A percentile compares a stretch with the other conserved stretches of the same genome.
Conservation (phyloP, 495 filamentous ascomycete species). For the Aspergillus asperescens region DNA sequence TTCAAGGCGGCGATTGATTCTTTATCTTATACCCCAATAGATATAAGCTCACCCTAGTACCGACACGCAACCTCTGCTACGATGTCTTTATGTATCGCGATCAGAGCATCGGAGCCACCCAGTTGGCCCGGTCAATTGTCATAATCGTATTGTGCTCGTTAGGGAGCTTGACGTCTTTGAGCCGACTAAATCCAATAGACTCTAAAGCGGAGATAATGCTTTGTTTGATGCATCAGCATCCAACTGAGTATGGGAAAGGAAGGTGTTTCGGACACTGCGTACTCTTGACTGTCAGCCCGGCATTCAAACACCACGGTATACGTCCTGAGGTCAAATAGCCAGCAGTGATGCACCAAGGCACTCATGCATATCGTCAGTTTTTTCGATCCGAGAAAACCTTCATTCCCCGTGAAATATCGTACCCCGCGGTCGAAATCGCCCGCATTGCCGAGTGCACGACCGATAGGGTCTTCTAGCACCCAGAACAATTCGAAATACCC, state of each 20-base stretch:
- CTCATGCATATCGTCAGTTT: background rate
- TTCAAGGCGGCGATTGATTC: too few relatives aligned
- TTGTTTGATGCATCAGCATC: background rate
- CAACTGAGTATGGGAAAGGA: background rate
- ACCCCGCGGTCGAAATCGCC: background rate
- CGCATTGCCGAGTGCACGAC: background rate
- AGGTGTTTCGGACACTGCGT: background rate
- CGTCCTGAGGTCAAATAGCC: background rate
- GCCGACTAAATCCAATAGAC: background rate
- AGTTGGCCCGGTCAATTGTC: background rate
- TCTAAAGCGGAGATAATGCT: background rate
- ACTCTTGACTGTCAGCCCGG: background rate
- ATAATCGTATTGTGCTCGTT: background rate
- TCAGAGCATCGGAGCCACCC: background rate
- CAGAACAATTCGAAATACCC: slow-evolving; percentile 1
- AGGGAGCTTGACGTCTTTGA: background rate
- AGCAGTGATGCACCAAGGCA: background rate
- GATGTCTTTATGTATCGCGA: too few relatives aligned
- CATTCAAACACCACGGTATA: background rate
- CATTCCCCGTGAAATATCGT: background rate
- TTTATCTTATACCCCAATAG: too few relatives aligned
- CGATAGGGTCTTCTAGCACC: background rate
- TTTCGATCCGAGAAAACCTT: background rate
- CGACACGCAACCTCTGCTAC: too few relatives aligned
- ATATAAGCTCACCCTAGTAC: too few relatives aligned